Base-by-base conservation (phyloP, 352 stramenopile genomes). In the Phytopythium delawarense region DNA sequence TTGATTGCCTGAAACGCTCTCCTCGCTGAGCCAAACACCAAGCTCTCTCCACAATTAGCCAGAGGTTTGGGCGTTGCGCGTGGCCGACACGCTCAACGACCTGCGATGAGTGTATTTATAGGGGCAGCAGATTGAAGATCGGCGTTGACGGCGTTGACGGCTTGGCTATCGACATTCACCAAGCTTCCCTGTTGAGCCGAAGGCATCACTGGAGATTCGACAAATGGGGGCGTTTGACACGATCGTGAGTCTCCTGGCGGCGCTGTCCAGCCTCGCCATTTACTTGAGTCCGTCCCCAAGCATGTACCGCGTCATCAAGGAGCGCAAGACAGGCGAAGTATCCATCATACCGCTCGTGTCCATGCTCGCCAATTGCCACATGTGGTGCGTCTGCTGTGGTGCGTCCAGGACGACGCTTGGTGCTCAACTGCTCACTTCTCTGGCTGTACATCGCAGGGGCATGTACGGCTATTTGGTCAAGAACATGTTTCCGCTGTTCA, bases 401-500 rank as follows among this genome's bases (percentile, higher is more conserved):
- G 42, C 15, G 4, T 23, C 7, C 18, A 18, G 25, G 25, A 30
- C 2, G 42, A 25, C 21, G 42, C n/a, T n/a, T 20, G 16, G 25
- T 15, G 12, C 21, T 12, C 20, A 28, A 7, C 11, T 3, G 42
- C 18, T 21, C 42, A 48, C 20, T 48, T 6, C 1, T 48, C 20
- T 48, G 2, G 7, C 6, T 30, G n/a, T 15, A 2, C 18, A 9
- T 7, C 25, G 5, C 9, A 58, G 52, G 34, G 54, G 37, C 37
- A 40, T 35, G 8, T 60, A 60, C 54, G 54, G 54, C 37, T 60
- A 50, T 21, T 37, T 60, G 6, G 54, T 18, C 23, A 66, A 70
- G 52, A 66, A 75, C 44, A 64, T 74, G 39, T 78, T 78, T 42
- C 70, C 67, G n/a, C 64, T 78, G 45, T 70, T 78, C 59, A 59